Percentiles rank a stretch among this genome's conserved stretches.
phyloP scores from a whole-genome alignment of 352 stramenopile genomes.

The Globisporangium barbulae region DNA sequence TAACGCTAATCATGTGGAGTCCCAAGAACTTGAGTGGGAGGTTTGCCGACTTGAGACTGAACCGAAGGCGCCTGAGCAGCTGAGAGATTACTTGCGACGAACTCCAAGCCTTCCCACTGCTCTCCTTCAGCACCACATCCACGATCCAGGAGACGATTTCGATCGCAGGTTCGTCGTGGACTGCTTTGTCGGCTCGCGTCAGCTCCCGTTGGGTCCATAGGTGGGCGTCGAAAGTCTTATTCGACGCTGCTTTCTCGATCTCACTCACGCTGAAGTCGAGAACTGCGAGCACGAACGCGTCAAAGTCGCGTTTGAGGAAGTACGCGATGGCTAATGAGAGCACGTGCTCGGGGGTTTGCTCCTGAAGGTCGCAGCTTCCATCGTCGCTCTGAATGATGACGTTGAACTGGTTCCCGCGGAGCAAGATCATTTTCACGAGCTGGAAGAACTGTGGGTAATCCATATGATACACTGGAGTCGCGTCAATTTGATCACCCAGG shows the following conservation, averaged over 20 bases:
- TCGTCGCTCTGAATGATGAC: conserved; percentile 1
- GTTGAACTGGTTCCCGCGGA: conserved; percentile 48
- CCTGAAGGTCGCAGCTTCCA: neutral
- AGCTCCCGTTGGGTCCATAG: conserved; percentile 81
- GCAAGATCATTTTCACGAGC: conserved; percentile 48
- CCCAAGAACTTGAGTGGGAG: conserved; percentile 60
- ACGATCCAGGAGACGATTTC: conserved; percentile 73
- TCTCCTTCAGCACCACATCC: conserved; percentile 34
- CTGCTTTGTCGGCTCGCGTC: conserved; percentile 36
- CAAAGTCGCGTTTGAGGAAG: conserved; percentile 9
- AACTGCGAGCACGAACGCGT: conserved; percentile 18
- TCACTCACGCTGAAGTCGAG: conserved; percentile 60
- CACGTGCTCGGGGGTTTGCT: conserved; percentile 12
- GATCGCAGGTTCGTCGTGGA: conserved; percentile 62
- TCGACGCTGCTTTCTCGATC: conserved; percentile 50
- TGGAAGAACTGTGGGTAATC: conserved; percentile 27
- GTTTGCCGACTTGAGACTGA: conserved; percentile 43
- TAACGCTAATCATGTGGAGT: conserved; percentile 43
- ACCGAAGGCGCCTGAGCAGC: conserved; percentile 23
- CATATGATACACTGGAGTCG: neutral
- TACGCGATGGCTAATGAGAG: neutral
- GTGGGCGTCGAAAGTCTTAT: conserved; percentile 50
- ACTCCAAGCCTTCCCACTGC: neutral
- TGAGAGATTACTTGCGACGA: conserved; percentile 8
- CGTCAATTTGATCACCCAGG: neutral